phyloP scores from a whole-genome alignment of 192 early-diverging fungal species.

The Backusella circina region DNA sequence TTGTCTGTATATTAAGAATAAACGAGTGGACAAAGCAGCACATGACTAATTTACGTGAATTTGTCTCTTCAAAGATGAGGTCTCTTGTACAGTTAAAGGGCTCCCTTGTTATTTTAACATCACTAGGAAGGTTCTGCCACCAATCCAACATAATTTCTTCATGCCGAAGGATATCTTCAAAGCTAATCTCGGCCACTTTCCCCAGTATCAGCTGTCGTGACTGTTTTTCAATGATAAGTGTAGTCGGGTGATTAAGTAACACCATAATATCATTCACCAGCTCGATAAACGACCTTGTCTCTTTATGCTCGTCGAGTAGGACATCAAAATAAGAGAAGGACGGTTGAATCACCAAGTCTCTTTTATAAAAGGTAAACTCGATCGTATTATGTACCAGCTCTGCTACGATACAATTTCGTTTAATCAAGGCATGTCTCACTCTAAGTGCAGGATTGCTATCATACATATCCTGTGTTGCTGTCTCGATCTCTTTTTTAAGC shows the following conservation, averaged over 20 bases:
- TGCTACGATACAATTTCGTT: background rate
- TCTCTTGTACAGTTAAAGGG: constrained; percentile 5
- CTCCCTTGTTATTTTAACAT: background rate
- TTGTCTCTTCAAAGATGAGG: background rate
- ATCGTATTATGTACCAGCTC: background rate
- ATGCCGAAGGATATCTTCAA: background rate
- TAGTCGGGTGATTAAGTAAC: background rate
- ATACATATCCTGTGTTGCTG: background rate
- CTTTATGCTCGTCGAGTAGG: background rate
- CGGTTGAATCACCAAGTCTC: background rate
- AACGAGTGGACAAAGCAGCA: background rate
- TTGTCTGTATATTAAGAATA: background rate
- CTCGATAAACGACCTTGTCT: background rate
- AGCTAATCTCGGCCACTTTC: background rate
- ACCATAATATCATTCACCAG: background rate
- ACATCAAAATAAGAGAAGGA: background rate
- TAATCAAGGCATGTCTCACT: background rate
- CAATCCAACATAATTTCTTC: background rate
- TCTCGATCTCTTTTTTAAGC: background rate
- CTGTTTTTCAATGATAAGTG: background rate
- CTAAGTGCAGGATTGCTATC: too few species aligned
- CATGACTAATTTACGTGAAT: background rate
- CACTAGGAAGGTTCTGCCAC: constrained; percentile 3
- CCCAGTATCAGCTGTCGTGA: background rate
- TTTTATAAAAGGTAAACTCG: background rate